Evolutionary conservation across 768 basidiomycete species (phyloP).

Genomic region (Boletus vinaceobasis): DNA sequence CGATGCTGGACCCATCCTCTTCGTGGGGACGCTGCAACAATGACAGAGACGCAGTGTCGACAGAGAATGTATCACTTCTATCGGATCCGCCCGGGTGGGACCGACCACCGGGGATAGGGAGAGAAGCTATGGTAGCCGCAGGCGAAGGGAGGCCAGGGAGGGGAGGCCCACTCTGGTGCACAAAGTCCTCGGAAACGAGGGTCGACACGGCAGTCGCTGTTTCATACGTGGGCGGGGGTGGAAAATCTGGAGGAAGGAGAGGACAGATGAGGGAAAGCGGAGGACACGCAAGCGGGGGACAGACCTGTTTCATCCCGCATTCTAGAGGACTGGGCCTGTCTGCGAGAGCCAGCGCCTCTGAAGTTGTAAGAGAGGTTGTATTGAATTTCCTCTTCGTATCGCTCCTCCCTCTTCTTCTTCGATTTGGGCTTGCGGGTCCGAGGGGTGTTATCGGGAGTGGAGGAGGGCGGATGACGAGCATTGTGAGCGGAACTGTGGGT

Average conservation of each 20-base stretch:
- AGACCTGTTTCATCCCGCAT: conserved; percentile 33
- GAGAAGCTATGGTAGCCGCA: conserved; percentile 23
- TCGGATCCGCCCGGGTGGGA: conserved; percentile 17
- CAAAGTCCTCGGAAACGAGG: conserved; percentile 40
- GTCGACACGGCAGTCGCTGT: conserved; percentile 43
- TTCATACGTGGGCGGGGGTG: conserved; percentile 75
- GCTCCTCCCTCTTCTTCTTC: conserved; percentile 43
- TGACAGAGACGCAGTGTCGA: conserved; percentile 17
- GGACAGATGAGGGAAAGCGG: conserved; percentile 2
- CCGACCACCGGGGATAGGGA: conserved; percentile 13
- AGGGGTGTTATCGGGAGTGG: conserved; percentile 50
- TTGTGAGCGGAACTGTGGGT: conserved; percentile 53
- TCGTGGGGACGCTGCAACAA: conserved; percentile 28
- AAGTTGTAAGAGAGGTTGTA: conserved; percentile 33
- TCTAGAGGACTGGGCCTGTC: conserved; percentile 24
- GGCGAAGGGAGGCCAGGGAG: conserved; percentile 25
- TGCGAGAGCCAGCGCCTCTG: conserved; percentile 29
- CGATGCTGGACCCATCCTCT: conserved; percentile 49
- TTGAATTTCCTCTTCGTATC: conserved; percentile 43
- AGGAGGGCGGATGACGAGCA: conserved; percentile 47
- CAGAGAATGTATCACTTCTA: conserved; percentile 23
- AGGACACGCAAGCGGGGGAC: conserved; percentile 1
- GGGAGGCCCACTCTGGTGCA: conserved; percentile 26
- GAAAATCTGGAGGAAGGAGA: conserved; percentile 48
- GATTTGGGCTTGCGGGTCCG: conserved; percentile 35